These are phyloP conservation scores for Wickerhamomyces pijperi DNA, from an alignment of 805 yeast genomes.

Conservation along the genomic window DNA sequence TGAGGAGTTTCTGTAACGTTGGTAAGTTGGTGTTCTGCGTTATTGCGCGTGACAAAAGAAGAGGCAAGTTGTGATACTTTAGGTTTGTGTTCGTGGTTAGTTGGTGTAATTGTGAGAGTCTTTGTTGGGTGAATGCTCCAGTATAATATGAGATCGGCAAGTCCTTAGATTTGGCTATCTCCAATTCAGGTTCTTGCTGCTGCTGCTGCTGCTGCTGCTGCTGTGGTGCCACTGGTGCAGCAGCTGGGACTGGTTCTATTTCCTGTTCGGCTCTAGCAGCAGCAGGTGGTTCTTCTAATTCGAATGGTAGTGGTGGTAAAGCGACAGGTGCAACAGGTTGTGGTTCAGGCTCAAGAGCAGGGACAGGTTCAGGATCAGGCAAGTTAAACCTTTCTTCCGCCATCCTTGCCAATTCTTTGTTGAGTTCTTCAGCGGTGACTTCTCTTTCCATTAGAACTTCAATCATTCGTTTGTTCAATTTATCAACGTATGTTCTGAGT, in stretches of 20 bases:
- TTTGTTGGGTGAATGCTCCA: slow-evolving; percentile 4
- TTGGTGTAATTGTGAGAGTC: slow-evolving; percentile 2
- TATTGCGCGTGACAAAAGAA: slow-evolving; percentile 5
- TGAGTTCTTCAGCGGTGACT: slow-evolving; percentile 7
- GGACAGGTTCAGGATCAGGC: neutral
- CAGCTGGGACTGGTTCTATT: neutral
- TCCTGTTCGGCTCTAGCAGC: too few species aligned
- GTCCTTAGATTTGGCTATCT: neutral
- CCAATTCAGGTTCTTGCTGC: neutral
- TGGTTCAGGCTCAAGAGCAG: too few species aligned
- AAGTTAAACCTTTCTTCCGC: slow-evolving; percentile 9
- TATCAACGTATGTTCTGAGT: slow-evolving; percentile 6
- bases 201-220: too few species aligned
- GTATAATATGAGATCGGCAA: slow-evolving; percentile 2
- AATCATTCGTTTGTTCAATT: slow-evolving; percentile 9
- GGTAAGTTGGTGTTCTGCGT: too few species aligned
- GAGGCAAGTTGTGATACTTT: slow-evolving; percentile 5
- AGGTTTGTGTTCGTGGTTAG: slow-evolving; percentile 4
- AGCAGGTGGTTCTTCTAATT: slow-evolving; percentile 5
- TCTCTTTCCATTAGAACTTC: slow-evolving; percentile 6
- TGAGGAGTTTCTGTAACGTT: too few species aligned
- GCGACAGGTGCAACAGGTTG: too few species aligned
- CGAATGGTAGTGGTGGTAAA: neutral
- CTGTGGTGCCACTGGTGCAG: too few species aligned
- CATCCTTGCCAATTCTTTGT: slow-evolving; percentile 11